Percentiles rank a stretch among this genome's conserved stretches.
Conservation (phyloP, 345 rosid genomes). For the Euphorbia pulcherrima region DNA sequence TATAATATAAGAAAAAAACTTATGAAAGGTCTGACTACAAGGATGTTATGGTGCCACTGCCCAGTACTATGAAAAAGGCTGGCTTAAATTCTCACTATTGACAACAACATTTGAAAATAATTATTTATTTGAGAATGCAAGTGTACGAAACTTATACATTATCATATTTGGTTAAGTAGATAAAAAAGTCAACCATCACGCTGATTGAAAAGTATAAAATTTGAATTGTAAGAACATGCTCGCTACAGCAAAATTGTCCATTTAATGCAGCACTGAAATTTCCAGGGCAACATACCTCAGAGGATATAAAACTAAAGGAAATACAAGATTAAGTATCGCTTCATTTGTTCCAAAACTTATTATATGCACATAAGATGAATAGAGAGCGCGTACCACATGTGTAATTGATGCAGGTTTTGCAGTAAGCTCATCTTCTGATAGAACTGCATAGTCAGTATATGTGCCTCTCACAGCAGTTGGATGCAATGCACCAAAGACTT, state of each 20-base stretch:
- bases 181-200: not conserved
- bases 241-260: not conserved
- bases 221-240: not conserved
- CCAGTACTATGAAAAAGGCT: not conserved
- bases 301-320: not conserved
- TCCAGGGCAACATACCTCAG: not conserved
- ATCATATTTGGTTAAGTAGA: not conserved
- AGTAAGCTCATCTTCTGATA: conserved; percentile 73
- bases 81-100: not conserved
- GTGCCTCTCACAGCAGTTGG: conserved; percentile 97
- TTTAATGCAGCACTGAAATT: not conserved
- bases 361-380: not conserved
- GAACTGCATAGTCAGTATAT: conserved; percentile 76
- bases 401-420: conserved; percentile 66
- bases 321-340: not conserved
- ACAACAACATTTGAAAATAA: not conserved
- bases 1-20: not conserved
- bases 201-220: not conserved
- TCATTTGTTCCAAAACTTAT: not conserved
- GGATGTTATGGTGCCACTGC: not conserved
- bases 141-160: not conserved
- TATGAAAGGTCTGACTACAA: not conserved
- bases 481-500: conserved; percentile 95
- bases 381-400: conserved; percentile 53
- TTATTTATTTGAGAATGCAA: not conserved